Conservation (phyloP, 306 rosid genomes). For the Dryas alaskensis region DNA sequence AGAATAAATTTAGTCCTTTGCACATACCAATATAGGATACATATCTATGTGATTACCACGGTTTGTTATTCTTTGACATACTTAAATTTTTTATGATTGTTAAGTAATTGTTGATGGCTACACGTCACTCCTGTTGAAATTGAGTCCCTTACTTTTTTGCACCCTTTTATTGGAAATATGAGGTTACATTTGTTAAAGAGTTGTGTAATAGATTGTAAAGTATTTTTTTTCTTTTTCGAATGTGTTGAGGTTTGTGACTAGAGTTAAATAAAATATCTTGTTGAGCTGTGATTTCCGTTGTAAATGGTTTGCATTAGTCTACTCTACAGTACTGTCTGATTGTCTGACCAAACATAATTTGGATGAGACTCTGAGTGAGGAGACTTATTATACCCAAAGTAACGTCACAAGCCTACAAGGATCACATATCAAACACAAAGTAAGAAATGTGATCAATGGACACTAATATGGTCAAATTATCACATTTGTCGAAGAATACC, state of each 20-base stretch:
- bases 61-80: constrained; percentile 24
- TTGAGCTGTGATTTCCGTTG: background rate
- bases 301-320: background rate
- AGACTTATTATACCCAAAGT: too few species aligned
- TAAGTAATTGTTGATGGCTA: constrained; percentile 22
- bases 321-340: background rate
- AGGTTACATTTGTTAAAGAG: background rate
- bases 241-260: background rate
- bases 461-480: too few species aligned
- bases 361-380: background rate
- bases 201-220: background rate
- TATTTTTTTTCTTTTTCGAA: background rate
- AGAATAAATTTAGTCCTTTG: constrained; percentile 32
- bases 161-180: background rate
- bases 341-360: background rate
- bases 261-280: background rate
- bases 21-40: constrained; percentile 24
- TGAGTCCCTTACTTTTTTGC: background rate
- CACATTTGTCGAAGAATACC: too few species aligned
- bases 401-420: too few species aligned
- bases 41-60: constrained; percentile 12
- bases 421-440: too few species aligned
- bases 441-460: too few species aligned
- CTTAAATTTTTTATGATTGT: constrained; percentile 6
- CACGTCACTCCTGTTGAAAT: background rate